Percentiles rank a stretch among this genome's conserved stretches.
These are phyloP conservation scores for Epipyxis sp. DNA, from an alignment of 108 stramenopile species.

Conservation along the genomic window DNA sequence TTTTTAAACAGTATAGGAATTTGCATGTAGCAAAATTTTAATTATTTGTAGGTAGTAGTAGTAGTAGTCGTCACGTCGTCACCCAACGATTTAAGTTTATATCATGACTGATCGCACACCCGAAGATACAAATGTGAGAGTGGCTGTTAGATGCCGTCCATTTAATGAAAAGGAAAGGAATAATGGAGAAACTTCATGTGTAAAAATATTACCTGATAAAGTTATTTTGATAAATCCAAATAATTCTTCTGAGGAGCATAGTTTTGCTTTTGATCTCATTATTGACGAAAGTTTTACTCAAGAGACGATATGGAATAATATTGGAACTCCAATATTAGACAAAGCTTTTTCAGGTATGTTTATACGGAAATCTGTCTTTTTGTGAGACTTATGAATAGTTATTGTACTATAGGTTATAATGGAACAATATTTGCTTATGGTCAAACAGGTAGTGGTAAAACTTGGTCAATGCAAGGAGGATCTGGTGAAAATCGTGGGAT, in stretches of 20 bases:
- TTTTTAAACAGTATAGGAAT: too few relatives aligned
- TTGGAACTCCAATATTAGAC: slow-evolving; percentile 36
- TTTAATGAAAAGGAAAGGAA: slow-evolving; percentile 3
- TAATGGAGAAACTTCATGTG: background rate
- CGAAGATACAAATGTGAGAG: slow-evolving; percentile 24
- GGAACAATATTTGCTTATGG: slow-evolving; percentile 34
- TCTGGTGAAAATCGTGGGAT: background rate
- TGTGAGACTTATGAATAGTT: background rate
- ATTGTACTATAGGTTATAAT: slow-evolving; percentile 32
- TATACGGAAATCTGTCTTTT: too few relatives aligned
- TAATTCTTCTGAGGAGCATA: background rate
- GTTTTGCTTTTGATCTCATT: slow-evolving; percentile 45
- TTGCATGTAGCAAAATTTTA: too few relatives aligned
- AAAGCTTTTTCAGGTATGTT: slow-evolving; percentile 19
- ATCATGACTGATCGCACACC: too few relatives aligned
- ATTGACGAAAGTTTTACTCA: slow-evolving; percentile 56
- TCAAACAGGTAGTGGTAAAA: slow-evolving; percentile 32
- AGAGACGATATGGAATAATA: slow-evolving; percentile 52
- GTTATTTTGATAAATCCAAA: background rate
- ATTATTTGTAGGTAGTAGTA: too few relatives aligned
- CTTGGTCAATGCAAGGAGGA: slow-evolving; percentile 34
- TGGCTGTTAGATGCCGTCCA: slow-evolving; percentile 17
- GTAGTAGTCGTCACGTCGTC: too few relatives aligned
- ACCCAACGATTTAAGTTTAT: too few relatives aligned
- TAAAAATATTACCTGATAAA: background rate